phyloP scores from a whole-genome alignment of 2,329 filamentous ascomycete genomes.

The Alternaria atra region DNA sequence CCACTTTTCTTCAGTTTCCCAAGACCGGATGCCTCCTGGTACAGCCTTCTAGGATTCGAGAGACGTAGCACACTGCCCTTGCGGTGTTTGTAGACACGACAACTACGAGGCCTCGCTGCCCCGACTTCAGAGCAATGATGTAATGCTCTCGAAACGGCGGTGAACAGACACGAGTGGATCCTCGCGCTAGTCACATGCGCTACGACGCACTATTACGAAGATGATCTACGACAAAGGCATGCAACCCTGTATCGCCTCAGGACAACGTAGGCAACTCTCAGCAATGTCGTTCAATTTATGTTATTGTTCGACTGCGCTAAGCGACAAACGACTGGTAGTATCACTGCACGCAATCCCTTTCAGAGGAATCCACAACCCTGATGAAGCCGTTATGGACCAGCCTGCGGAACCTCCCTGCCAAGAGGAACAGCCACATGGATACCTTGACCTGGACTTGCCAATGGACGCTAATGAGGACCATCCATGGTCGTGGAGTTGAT shows the following conservation, averaged over 20 bases:
- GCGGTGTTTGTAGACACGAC: slow-evolving; percentile 43
- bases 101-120: slow-evolving; percentile 29
- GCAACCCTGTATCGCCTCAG: slow-evolving; percentile 26
- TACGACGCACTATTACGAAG: slow-evolving; percentile 27
- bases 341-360: slow-evolving; percentile 14
- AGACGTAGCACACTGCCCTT: slow-evolving; percentile 30
- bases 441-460: background rate
- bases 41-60: slow-evolving; percentile 18
- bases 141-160: slow-evolving; percentile 39
- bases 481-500: slow-evolving; percentile 14
- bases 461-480: slow-evolving; percentile 12
- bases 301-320: slow-evolving; percentile 33
- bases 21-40: slow-evolving; percentile 10
- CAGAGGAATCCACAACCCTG: background rate
- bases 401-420: slow-evolving; percentile 1
- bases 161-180: slow-evolving; percentile 34
- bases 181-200: slow-evolving; percentile 31
- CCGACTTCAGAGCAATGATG: slow-evolving; percentile 40
- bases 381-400: background rate
- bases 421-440: slow-evolving; percentile 1
- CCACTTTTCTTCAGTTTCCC: slow-evolving; percentile 34
- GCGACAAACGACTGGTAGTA: slow-evolving; percentile 26
- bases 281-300: slow-evolving; percentile 40
- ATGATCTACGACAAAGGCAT: slow-evolving; percentile 20
- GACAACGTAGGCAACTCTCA: slow-evolving; percentile 32